Base-by-base conservation (phyloP, 2,329 filamentous ascomycete species). In the Alternaria triticina region DNA sequence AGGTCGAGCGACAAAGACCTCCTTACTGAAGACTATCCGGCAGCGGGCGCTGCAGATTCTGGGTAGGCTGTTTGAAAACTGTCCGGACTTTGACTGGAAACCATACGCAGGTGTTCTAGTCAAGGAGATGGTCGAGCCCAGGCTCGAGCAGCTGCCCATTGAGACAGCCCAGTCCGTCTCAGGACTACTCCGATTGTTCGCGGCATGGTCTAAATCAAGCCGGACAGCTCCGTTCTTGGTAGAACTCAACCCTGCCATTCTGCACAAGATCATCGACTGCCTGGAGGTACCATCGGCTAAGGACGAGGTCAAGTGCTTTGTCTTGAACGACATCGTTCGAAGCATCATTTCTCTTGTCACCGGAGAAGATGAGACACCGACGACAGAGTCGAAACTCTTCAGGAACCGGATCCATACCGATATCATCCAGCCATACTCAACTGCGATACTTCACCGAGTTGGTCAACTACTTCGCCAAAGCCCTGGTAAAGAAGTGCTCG, bases 81-180 rank as follows among this genome's bases (percentile, higher is more conserved):
- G 90, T 20, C 86, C 88, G 3, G 84, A 86, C 10, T 91, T 91
- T 65, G 85, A 91, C 54, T 96, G 94, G 91, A 84, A 83, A 2
- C 83, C 85, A 1, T 97, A 94, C 76, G 86, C 92, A 40, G 84
- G 87, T 9, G 80, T 87, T 0, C 90, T 98, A 55, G 88, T 96
- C 57, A 83, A 87, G 27, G 90, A 97, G 74, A 83, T 96, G 25
- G 85, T 99, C 49, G 88, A 88, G 55, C 93, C 93, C 17, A 87
- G 93, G 68, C 83, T 98, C 17, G 87, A 90, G 3, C 92, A 91
- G 61, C 87, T 99, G 57, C 88, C 94, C 0, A 84, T 87, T 6
- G 96, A 99, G 81, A 97, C 93, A 46, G 91, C 93, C 0, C 94
- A 99, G 76, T 93, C 93, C 13, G 85, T 97, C 8, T 98, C 96